Evolutionary conservation across 805 yeast species (phyloP).

Genomic region (Candida ponderosae): DNA sequence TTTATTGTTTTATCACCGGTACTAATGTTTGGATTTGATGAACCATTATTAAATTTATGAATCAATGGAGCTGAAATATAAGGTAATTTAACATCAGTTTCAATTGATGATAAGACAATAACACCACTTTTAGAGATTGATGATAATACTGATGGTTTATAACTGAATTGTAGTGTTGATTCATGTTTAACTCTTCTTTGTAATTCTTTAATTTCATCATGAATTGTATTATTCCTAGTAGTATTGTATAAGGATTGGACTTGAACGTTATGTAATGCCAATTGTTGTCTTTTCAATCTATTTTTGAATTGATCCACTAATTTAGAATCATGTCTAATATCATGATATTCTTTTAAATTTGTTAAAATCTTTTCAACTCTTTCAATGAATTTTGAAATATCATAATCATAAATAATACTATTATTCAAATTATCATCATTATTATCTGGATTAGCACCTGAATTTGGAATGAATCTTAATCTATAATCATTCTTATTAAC

Average conservation of each 20-base stretch:
- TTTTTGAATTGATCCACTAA: neutral
- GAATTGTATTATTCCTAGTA: neutral
- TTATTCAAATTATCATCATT: constrained; percentile 11
- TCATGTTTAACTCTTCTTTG: neutral
- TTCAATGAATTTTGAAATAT: neutral
- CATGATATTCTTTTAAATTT: too few relatives aligned
- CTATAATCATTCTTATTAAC: constrained; percentile 28
- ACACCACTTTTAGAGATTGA: neutral
- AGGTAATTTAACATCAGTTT: neutral
- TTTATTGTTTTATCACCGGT: neutral
- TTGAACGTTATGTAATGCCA: too few relatives aligned
- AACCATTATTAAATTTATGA: neutral
- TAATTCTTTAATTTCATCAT: neutral
- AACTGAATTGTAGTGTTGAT: neutral
- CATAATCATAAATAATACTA: constrained; percentile 7
- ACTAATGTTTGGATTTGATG: neutral
- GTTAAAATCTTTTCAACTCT: neutral
- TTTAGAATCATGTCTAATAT: neutral
- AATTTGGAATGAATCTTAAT: constrained; percentile 46
- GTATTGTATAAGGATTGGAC: too few relatives aligned
- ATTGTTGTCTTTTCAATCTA: neutral
- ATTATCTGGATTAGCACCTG: constrained; percentile 38
- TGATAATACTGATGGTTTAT: neutral
- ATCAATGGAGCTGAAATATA: neutral
- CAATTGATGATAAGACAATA: neutral